phyloP scores from a whole-genome alignment of 306 rosid species.

The Senna tora region DNA sequence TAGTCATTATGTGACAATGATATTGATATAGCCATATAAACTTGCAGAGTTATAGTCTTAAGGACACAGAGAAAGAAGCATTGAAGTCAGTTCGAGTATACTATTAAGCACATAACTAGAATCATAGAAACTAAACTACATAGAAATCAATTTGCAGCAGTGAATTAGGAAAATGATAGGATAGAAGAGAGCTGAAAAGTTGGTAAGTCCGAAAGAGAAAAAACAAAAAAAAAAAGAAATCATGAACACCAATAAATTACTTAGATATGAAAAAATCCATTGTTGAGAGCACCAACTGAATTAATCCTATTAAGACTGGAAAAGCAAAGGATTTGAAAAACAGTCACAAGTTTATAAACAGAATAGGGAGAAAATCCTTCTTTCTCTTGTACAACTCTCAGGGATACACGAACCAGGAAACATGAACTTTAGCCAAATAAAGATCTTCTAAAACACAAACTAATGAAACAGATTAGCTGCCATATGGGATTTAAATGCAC shows the following conservation, averaged over 20 bases:
- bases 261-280: background rate
- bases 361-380: background rate
- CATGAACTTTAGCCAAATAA: background rate
- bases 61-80: conserved; percentile 11
- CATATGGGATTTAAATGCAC: conserved; percentile 4
- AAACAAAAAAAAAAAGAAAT: background rate
- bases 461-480: conserved; percentile 4
- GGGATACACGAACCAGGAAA: conserved; percentile 24
- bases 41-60: conserved; percentile 3
- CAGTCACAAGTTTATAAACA: conserved; percentile 12
- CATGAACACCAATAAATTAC: background rate
- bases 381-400: background rate
- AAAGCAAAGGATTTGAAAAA: conserved; percentile 17
- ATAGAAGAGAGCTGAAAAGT: conserved; percentile 1
- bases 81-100: conserved; percentile 2
- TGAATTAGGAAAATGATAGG: background rate
- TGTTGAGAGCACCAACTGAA: background rate
- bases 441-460: conserved; percentile 5
- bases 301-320: conserved; percentile 8
- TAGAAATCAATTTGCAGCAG: conserved; percentile 11
- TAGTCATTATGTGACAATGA: background rate
- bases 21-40: conserved; percentile 18
- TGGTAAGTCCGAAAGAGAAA: background rate
- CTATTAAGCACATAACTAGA: background rate
- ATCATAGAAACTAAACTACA: background rate